phyloP scores from a whole-genome alignment of 2,329 filamentous ascomycete species.

The Aaosphaeria arxii region DNA sequence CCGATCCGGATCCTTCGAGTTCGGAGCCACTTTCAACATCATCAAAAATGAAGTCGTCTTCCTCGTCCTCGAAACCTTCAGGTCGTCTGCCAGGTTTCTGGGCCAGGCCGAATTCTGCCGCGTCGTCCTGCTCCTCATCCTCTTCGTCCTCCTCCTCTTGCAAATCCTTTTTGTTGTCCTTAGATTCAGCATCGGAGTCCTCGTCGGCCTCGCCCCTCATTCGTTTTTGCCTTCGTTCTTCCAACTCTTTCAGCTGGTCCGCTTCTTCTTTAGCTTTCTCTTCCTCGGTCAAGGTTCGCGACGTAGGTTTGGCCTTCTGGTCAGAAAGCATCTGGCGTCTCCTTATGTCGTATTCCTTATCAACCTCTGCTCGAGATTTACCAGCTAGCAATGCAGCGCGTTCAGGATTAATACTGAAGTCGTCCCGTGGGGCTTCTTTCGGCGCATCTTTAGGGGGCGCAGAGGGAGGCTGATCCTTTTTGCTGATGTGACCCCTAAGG shows the following conservation, averaged over 20 bases:
- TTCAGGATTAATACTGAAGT: slow-evolving; percentile 56
- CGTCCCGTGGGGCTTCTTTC: slow-evolving; percentile 35
- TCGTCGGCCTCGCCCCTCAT: slow-evolving; percentile 84
- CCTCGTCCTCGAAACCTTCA: slow-evolving; percentile 73
- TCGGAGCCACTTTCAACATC: slow-evolving; percentile 78
- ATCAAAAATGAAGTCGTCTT: slow-evolving; percentile 91
- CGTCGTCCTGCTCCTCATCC: slow-evolving; percentile 49
- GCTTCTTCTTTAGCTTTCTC: slow-evolving; percentile 78
- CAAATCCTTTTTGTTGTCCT: slow-evolving; percentile 47
- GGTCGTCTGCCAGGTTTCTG: slow-evolving; percentile 48
- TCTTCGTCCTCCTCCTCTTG: slow-evolving; percentile 37
- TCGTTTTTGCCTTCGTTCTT: slow-evolving; percentile 75
- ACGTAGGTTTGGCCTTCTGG: slow-evolving; percentile 77
- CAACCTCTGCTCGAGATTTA: slow-evolving; percentile 64
- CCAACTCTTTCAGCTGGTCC: slow-evolving; percentile 71
- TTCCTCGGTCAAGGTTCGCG: slow-evolving; percentile 83
- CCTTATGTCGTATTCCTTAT: slow-evolving; percentile 84
- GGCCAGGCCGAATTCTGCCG: slow-evolving; percentile 61
- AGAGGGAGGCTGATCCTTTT: slow-evolving; percentile 39
- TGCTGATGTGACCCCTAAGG: slow-evolving; percentile 57
- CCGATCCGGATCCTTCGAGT: slow-evolving; percentile 35
- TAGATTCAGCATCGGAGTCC: slow-evolving; percentile 68
- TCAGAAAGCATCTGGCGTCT: slow-evolving; percentile 82
- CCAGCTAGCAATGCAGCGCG: slow-evolving; percentile 59
- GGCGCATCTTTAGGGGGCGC: slow-evolving; percentile 28